Evolutionary conservation across 805 yeast species (phyloP).

Genomic region (Suhomyces vadensis): DNA sequence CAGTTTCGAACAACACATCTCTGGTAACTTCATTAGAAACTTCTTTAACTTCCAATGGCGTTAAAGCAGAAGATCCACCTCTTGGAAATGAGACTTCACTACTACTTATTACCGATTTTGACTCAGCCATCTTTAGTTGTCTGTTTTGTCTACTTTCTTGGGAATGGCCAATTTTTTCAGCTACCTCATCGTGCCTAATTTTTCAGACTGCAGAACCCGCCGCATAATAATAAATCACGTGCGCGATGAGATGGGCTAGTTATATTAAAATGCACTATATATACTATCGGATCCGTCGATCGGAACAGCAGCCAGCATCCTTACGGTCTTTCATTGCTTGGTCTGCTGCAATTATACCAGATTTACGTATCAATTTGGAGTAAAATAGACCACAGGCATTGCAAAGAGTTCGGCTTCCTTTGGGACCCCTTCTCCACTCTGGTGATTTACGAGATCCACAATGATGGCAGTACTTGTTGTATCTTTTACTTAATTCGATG

Average conservation of each 20-base stretch:
- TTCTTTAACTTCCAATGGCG: slow-evolving; percentile 89
- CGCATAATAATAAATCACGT: slow-evolving; percentile 5
- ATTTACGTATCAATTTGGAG: slow-evolving; percentile 14
- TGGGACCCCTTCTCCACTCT: slow-evolving; percentile 23
- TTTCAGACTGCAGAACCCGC: slow-evolving; percentile 2
- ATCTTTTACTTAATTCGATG: slow-evolving; percentile 11
- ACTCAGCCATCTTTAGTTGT: slow-evolving; percentile 16
- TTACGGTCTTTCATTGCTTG: slow-evolving; percentile 9
- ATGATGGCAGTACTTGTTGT: slow-evolving; percentile 13
- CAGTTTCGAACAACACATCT: slow-evolving; percentile 76
- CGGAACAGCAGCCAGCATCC: too few species aligned
- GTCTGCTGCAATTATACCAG: slow-evolving; percentile 12
- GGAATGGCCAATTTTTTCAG: slow-evolving; percentile 8
- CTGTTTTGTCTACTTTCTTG: slow-evolving; percentile 1
- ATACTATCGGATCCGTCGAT: too few species aligned
- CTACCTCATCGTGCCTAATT: slow-evolving; percentile 11
- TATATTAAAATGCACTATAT: background rate
- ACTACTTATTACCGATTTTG: slow-evolving; percentile 32
- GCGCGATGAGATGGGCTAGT: slow-evolving; percentile 7
- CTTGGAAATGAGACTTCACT: slow-evolving; percentile 80
- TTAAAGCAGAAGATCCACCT: slow-evolving; percentile 87
- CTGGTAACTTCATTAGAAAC: slow-evolving; percentile 89
- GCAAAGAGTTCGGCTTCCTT: slow-evolving; percentile 18
- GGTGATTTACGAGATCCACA: slow-evolving; percentile 21
- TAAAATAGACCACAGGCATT: slow-evolving; percentile 24